Conservation (phyloP, 2,329 filamentous ascomycete species). For the Trichoderma aggressivum region DNA sequence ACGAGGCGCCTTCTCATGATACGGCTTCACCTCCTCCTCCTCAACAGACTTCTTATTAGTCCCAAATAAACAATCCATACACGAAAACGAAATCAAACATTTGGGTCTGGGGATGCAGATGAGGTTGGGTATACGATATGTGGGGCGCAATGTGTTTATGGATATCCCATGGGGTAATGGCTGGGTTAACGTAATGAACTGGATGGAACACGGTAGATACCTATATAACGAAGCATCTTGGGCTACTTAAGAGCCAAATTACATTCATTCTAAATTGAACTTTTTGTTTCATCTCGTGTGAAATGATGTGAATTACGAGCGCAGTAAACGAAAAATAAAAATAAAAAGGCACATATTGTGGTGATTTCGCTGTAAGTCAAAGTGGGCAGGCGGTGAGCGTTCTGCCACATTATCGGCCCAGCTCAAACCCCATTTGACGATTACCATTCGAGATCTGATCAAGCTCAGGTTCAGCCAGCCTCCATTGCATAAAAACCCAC, state of each 20-base stretch:
- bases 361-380: background rate
- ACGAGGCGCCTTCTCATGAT: slow-evolving; percentile 10
- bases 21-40: background rate
- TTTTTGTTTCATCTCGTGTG: background rate
- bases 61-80: background rate
- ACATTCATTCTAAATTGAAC: background rate
- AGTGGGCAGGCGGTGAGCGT: slow-evolving; percentile 20
- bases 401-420: slow-evolving; percentile 9
- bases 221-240: slow-evolving; percentile 1
- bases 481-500: background rate
- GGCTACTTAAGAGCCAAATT: background rate
- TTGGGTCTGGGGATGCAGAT: background rate
- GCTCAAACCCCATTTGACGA: slow-evolving; percentile 9
- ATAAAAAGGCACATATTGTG: background rate
- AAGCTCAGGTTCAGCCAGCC: background rate
- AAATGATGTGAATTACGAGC: background rate
- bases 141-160: slow-evolving; percentile 13
- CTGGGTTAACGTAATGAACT: background rate
- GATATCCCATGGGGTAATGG: slow-evolving; percentile 9
- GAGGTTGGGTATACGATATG: background rate
- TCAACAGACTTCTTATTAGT: slow-evolving; percentile 4
- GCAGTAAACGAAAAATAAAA: background rate
- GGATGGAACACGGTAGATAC: slow-evolving; percentile 9
- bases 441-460: slow-evolving; percentile 2
- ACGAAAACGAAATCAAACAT: background rate